Percentiles rank a stretch among this genome's conserved stretches.
Conservation (phyloP, 2,329 filamentous ascomycete species). For the Curvularia sp. region DNA sequence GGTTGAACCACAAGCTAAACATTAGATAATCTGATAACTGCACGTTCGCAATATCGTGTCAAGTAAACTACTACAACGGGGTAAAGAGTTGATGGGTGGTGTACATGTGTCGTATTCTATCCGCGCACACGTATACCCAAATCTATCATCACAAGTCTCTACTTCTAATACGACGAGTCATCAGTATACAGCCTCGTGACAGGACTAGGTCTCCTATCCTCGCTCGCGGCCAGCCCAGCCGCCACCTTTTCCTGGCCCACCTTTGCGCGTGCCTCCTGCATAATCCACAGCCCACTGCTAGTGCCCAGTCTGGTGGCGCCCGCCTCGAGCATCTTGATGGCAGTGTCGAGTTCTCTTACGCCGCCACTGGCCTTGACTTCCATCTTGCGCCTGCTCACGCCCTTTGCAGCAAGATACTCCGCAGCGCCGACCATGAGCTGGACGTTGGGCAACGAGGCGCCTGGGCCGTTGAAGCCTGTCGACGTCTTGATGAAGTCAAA, state of each 20-base stretch:
- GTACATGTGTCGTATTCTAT: neutral
- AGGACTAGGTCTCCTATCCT: slow-evolving; percentile 32
- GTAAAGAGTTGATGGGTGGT: neutral
- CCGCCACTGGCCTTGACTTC: slow-evolving; percentile 67
- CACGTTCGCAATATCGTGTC: neutral
- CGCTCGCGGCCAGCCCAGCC: slow-evolving; percentile 19
- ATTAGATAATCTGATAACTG: neutral
- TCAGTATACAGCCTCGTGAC: slow-evolving; percentile 49
- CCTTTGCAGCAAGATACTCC: slow-evolving; percentile 51
- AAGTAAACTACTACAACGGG: neutral
- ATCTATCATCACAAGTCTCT: neutral
- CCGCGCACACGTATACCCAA: neutral
- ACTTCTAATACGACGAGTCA: slow-evolving; percentile 30
- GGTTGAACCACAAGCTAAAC: too few species aligned
- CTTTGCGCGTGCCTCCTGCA: slow-evolving; percentile 54
- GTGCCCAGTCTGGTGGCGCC: slow-evolving; percentile 65
- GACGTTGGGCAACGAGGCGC: slow-evolving; percentile 62
- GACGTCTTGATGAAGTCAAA: slow-evolving; percentile 68
- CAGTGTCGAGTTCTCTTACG: slow-evolving; percentile 59
- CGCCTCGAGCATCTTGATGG: slow-evolving; percentile 62
- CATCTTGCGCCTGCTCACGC: slow-evolving; percentile 48
- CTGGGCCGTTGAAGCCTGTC: slow-evolving; percentile 65
- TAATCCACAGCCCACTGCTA: slow-evolving; percentile 63
- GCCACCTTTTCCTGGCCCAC: slow-evolving; percentile 35
- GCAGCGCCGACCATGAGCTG: slow-evolving; percentile 61